Base-by-base conservation (phyloP, 106 monocot genomes). In the Platanthera guangdongensis region DNA sequence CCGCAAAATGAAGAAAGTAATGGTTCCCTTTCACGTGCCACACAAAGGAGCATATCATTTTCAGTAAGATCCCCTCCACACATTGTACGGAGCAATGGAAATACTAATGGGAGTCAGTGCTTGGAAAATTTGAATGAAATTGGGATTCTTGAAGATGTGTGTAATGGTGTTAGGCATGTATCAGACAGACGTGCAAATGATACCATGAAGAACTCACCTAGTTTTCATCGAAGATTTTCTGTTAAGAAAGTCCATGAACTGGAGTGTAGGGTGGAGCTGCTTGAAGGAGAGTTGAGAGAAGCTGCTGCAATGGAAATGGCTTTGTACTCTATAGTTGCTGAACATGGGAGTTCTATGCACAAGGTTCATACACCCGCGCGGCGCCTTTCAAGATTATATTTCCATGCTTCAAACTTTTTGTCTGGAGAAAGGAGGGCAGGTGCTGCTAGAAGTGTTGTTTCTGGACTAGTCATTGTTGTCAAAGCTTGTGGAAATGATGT, bases 291-390 rank as follows among this genome's bases (percentile, higher is more conserved):
- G 72, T 54, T 97, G 18, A 80, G 87, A 74, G 96, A 97, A 77
- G 82, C 85, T 52, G 96, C 96, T 80, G 87, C 93, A 12, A 80
- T 89, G 49, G 96, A 97, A 78, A 82, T 89, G 39, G 78, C 79
- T 21, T 81, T 93, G 70, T 93, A 91, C 74, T 89, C 87, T 4
- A 78, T 97, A 47, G 87, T 86, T 70, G 84, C 96, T 15, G 96
- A 97, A 74, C 96, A 97, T 84, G 91, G 89, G 51, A 89, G 96
- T 71, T 92, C 92, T 69, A 50, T 79, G 52, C 87, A 93, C 30
- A 97, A 97, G 83, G 89, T 97, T 47, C 93, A 97, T 54, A 84
- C 93, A 62, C 91, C 96, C n/a, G 96, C 96, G 72, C 82, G 96
- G 68, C 86, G 96, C 47, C 89, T 97, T 77, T 85, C 89, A 46